These are phyloP conservation scores for Xylariaceae sp. DNA, from an alignment of 2,329 filamentous ascomycete genomes.

Conservation along the genomic window DNA sequence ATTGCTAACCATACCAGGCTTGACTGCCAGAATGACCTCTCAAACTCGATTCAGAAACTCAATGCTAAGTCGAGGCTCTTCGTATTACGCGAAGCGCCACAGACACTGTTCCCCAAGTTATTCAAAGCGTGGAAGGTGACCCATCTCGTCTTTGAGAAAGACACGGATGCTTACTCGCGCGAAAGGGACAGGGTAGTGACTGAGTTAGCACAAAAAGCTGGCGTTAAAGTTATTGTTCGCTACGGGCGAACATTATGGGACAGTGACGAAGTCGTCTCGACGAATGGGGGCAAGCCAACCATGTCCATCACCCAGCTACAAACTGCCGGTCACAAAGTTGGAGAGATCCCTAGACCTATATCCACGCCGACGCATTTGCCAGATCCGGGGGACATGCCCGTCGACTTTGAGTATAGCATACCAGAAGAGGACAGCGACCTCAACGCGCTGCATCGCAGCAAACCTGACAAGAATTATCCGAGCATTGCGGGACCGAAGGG, in stretches of 20 bases:
- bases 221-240: constrained; percentile 67
- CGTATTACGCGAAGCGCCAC: constrained; percentile 71
- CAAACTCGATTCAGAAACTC: constrained; percentile 65
- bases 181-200: constrained; percentile 64
- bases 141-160: constrained; percentile 78
- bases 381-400: constrained; percentile 63
- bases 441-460: constrained; percentile 58
- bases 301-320: constrained; percentile 74
- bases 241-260: constrained; percentile 74
- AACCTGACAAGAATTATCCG: constrained; percentile 59
- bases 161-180: constrained; percentile 73
- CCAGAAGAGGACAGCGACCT: constrained; percentile 57
- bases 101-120: constrained; percentile 71
- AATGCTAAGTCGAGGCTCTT: constrained; percentile 70
- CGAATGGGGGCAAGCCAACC: constrained; percentile 69
- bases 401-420: constrained; percentile 60
- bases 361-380: constrained; percentile 62
- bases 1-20: constrained; percentile 47
- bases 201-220: constrained; percentile 62
- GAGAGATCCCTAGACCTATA: constrained; percentile 63
- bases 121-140: constrained; percentile 75
- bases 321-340: constrained; percentile 64
- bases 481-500: constrained; percentile 66
- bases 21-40: constrained; percentile 74
- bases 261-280: constrained; percentile 67